Evolutionary conservation across 257 asterid genomes (phyloP).

Genomic region (Ilex aquifolium): DNA sequence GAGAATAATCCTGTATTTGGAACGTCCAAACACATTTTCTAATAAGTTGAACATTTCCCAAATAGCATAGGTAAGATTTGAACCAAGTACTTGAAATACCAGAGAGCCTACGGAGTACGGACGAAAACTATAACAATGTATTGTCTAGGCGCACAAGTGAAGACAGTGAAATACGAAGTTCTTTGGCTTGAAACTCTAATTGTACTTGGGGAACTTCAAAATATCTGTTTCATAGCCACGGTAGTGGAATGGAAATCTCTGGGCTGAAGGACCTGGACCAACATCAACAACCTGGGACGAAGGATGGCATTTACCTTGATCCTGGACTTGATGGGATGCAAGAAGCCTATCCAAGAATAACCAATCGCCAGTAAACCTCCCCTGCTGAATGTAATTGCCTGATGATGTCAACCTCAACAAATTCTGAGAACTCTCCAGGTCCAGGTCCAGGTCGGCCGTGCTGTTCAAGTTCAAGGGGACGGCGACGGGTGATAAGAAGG

Average conservation of each 20-base stretch:
- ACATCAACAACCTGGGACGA: slow-evolving; percentile 30
- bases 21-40: too few relatives aligned
- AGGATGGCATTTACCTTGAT: slow-evolving; percentile 23
- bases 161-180: too few relatives aligned
- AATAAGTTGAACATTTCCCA: too few relatives aligned
- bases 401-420: slow-evolving; percentile 41
- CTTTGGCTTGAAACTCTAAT: too few relatives aligned
- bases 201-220: slow-evolving; percentile 20
- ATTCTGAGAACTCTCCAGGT: slow-evolving; percentile 34
- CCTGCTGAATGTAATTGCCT: slow-evolving; percentile 20
- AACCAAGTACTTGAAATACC: too few relatives aligned
- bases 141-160: too few relatives aligned
- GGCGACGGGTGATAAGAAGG: slow-evolving; percentile 14
- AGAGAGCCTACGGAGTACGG: too few relatives aligned
- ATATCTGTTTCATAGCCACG: slow-evolving; percentile 29
- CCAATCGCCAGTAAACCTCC: slow-evolving; percentile 57
- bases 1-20: too few relatives aligned
- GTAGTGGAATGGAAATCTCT: slow-evolving; percentile 31
- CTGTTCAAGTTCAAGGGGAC: not conserved
- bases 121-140: too few relatives aligned
- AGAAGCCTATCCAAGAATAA: slow-evolving; percentile 65
- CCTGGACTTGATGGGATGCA: slow-evolving; percentile 36
- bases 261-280: slow-evolving; percentile 27
- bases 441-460: slow-evolving; percentile 1
- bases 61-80: too few relatives aligned